Evolutionary conservation across 805 yeast genomes (phyloP).

Genomic region (Monosporozyma unispora): DNA sequence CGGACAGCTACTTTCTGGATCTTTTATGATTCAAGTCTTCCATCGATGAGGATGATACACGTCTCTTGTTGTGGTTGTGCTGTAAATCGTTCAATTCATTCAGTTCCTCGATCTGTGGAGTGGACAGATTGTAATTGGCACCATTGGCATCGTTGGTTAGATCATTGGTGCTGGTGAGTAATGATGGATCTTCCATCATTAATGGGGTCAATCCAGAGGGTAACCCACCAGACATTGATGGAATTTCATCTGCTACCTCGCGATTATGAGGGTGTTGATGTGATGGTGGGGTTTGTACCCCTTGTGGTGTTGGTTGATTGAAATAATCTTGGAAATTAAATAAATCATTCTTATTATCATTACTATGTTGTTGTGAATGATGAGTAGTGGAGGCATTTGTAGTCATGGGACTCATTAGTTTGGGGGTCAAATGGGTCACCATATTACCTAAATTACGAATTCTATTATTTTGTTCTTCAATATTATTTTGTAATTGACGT

Average conservation of each 20-base stretch:
- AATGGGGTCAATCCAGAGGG: neutral
- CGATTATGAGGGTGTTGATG: neutral
- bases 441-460: constrained; percentile 27
- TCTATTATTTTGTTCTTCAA: constrained; percentile 25
- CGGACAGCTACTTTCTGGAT: no score
- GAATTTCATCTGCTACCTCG: neutral
- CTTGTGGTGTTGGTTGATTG: neutral
- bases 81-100: neutral
- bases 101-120: neutral
- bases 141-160: neutral
- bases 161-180: neutral
- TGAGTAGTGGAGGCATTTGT: neutral
- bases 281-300: neutral
- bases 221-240: neutral
- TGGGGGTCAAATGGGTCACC: constrained; percentile 11
- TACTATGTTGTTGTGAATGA: neutral
- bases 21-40: no score
- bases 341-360: neutral
- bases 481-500: constrained; percentile 20
- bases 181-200: neutral
- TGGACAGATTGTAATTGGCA: neutral
- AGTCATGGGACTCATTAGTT: neutral
- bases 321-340: constrained; percentile 1
- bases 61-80: neutral
- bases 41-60: neutral